Base-by-base conservation (phyloP, 257 asterid genomes). In the Mentha longifolia region DNA sequence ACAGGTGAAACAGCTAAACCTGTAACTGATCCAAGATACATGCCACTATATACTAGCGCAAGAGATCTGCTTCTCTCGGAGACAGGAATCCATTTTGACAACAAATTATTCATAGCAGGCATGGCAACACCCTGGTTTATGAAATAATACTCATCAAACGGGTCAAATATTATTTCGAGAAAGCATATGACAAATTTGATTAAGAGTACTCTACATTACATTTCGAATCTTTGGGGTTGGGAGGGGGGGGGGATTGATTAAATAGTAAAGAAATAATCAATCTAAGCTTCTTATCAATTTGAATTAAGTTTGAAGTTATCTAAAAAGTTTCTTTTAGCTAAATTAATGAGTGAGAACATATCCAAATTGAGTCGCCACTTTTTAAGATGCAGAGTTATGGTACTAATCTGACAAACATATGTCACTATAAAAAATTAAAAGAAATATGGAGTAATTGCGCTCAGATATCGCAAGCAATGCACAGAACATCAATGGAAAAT, bases 21-120 rank as follows among this genome's bases (percentile, higher is more conserved):
- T 42, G 89, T 87, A 71, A 92, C 99, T 33, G 98, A 95, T 68
- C 99, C 99, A 77, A 95, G 98, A 81, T 95, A 94, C 99, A 94
- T 94, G 79, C 99, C 99, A 46, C 99, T 94, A 86, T 94, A 94
- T 30, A 92, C 99, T 49, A 95, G 87, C 15, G 97, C 93, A 67
- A 95, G 93, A 64, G 98, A 95, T 87, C 99, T 89, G 94, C 99
- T 94, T 84, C 99, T 88, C 84, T 94, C 99, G 0, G 99, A 89
- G 76, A 94, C 93, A 14, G 98, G 99, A 84, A 95, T 79, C 98
- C 99, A 95, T 72, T 89, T 92, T 42, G 98, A 95, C 55, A 95
- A 76, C 77, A 95, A 73, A 82, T 89, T 92, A 73, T 92, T 95
- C 99, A 95, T 89, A 63, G 98, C 95, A 79, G 99, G 99, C 99